These are phyloP conservation scores for Leptographium wingfieldii DNA, from an alignment of 2,329 filamentous ascomycete genomes.

Conservation along the genomic window DNA sequence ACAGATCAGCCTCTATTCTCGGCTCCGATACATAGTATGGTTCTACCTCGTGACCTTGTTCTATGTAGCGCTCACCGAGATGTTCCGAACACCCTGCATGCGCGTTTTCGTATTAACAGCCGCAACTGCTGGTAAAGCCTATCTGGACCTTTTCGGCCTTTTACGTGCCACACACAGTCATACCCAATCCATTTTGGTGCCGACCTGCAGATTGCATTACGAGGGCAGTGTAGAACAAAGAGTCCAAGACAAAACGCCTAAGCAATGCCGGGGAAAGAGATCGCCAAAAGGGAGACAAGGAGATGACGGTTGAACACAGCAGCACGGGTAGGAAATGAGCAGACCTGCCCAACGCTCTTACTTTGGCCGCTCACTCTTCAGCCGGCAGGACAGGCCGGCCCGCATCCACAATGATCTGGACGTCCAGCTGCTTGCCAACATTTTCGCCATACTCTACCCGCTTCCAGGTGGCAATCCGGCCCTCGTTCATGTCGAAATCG, in stretches of 20 bases:
- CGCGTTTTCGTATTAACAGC: background rate
- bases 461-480: constrained; percentile 85
- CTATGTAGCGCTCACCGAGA: background rate
- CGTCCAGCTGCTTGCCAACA: constrained; percentile 36
- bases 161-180: background rate
- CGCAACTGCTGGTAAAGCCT: too few species aligned
- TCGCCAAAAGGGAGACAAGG: background rate
- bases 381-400: constrained; percentile 32
- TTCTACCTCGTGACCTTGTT: background rate
- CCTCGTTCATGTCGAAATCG: constrained; percentile 85
- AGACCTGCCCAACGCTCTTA: background rate
- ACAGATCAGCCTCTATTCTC: too few species aligned
- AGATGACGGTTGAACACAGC: background rate
- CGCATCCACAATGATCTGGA: constrained; percentile 54
- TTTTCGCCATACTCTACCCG: constrained; percentile 60
- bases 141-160: background rate
- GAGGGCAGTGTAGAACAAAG: background rate
- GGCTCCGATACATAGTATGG: too few species aligned
- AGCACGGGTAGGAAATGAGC: background rate
- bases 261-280: constrained; percentile 2
- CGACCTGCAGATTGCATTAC: background rate
- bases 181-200: background rate
- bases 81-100: background rate
- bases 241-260: constrained; percentile 7
- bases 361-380: constrained; percentile 9